Conservation (phyloP, 2,329 filamentous ascomycete genomes). For the Calonectria naviculata region DNA sequence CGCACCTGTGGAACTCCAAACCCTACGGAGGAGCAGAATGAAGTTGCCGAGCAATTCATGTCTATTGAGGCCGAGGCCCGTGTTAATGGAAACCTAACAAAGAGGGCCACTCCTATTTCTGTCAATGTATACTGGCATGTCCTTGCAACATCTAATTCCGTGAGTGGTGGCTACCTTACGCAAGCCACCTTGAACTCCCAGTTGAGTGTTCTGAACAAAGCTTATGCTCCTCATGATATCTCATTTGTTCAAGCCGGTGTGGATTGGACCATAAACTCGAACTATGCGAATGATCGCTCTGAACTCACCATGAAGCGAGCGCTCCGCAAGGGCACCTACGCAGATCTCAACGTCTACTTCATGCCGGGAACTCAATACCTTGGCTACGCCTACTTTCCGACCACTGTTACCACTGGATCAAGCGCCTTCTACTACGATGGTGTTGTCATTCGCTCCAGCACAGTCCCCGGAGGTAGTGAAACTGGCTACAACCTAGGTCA, state of each 20-base stretch:
- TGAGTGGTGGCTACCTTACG: conserved; percentile 31
- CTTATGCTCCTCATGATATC: conserved; percentile 56
- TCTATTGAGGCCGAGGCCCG: conserved; percentile 1
- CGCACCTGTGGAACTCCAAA: conserved; percentile 13
- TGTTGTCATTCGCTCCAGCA: conserved; percentile 51
- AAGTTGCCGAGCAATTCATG: conserved; percentile 16
- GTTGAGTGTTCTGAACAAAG: conserved; percentile 57
- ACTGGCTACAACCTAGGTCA: conserved; percentile 45
- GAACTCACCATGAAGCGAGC: conserved; percentile 57
- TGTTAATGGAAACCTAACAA: not conserved
- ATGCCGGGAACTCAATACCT: conserved; percentile 27
- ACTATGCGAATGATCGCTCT: conserved; percentile 55
- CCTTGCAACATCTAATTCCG: conserved; percentile 32
- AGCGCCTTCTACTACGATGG: conserved; percentile 49
- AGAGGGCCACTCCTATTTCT: conserved; percentile 17
- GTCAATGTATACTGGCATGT: conserved; percentile 41
- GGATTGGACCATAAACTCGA: conserved; percentile 58
- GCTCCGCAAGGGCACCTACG: conserved; percentile 58
- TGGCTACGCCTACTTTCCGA: conserved; percentile 61
- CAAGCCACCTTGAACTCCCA: conserved; percentile 43
- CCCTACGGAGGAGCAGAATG: conserved; percentile 11
- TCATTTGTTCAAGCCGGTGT: conserved; percentile 56
- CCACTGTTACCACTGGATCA: conserved; percentile 27
- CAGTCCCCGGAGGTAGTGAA: conserved; percentile 50
- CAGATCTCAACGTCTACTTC: conserved; percentile 51